A percentile compares a stretch with the other conserved stretches of the same genome.
Conservation (phyloP, 2,329 filamentous ascomycete species). For the Sporothrix humicola region DNA sequence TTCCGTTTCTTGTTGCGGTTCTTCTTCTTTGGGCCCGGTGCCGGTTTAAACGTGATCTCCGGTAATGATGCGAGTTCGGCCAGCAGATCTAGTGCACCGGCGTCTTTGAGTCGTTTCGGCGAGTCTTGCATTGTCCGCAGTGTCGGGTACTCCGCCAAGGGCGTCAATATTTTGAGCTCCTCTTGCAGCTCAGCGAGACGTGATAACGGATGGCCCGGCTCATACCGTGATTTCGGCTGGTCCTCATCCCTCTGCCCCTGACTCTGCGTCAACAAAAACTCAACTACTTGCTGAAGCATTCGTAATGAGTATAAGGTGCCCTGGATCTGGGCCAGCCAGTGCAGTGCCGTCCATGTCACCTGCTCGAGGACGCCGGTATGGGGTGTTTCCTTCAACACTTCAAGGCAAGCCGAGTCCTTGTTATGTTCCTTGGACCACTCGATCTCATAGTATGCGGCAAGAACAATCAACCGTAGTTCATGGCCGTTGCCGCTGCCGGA, state of each 20-base stretch:
- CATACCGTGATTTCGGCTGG: background rate
- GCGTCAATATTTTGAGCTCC: background rate
- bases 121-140: slow-evolving; percentile 31
- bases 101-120: slow-evolving; percentile 32
- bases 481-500: background rate
- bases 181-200: background rate
- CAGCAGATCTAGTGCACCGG: slow-evolving; percentile 31
- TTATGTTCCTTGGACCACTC: slow-evolving; percentile 43
- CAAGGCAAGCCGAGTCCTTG: slow-evolving; percentile 44
- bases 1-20: slow-evolving; percentile 33
- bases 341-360: slow-evolving; percentile 63
- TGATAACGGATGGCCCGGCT: background rate
- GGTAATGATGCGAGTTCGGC: slow-evolving; percentile 27
- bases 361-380: slow-evolving; percentile 43
- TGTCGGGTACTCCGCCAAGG: slow-evolving; percentile 35
- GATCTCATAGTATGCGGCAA: slow-evolving; percentile 49
- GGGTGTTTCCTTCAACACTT: slow-evolving; percentile 42
- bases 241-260: background rate
- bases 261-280: slow-evolving; percentile 40
- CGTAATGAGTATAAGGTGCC: slow-evolving; percentile 67
- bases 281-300: slow-evolving; percentile 58
- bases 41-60: slow-evolving; percentile 32
- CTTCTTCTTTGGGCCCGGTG: slow-evolving; percentile 16
- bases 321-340: slow-evolving; percentile 66
- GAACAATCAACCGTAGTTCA: slow-evolving; percentile 44